Conservation (phyloP, 805 yeast genomes). For the Myxozyma sirexii region DNA sequence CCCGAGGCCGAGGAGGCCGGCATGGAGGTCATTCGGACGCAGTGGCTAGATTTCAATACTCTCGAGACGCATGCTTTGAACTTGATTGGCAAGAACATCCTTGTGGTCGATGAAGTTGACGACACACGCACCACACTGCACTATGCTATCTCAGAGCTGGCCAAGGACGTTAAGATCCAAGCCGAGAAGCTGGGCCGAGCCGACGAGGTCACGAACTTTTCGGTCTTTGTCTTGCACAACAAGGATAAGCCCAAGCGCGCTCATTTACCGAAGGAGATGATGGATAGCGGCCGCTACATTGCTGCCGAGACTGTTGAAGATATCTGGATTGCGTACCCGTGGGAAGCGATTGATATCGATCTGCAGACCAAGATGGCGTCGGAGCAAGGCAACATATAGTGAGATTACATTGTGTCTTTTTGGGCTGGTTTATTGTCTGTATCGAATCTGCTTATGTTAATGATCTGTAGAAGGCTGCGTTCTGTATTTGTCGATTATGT, state of each 20-base stretch:
- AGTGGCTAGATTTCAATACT: constrained; percentile 85
- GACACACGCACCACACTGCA: constrained; percentile 89
- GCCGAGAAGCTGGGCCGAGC: constrained; percentile 62
- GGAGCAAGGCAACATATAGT: constrained; percentile 63
- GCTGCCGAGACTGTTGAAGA: constrained; percentile 78
- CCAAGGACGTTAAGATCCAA: constrained; percentile 63
- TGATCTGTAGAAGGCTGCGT: too few relatives aligned
- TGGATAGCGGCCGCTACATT: constrained; percentile 65
- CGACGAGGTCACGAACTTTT: constrained; percentile 64
- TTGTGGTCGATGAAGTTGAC: constrained; percentile 89
- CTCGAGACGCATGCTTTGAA: constrained; percentile 69
- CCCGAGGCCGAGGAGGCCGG: constrained; percentile 57
- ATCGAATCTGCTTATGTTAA: neutral
- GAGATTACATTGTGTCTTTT: constrained; percentile 16
- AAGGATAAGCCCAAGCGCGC: constrained; percentile 82
- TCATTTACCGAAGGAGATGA: constrained; percentile 62
- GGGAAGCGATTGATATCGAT: constrained; percentile 85
- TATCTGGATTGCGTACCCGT: constrained; percentile 86
- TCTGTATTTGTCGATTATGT: too few relatives aligned
- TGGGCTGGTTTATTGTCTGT: neutral
- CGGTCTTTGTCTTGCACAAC: constrained; percentile 81
- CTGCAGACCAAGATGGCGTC: constrained; percentile 67
- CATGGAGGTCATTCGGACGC: constrained; percentile 81
- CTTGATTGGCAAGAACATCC: constrained; percentile 75
- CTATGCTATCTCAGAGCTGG: constrained; percentile 76